Evolutionary conservation across 2,329 filamentous ascomycete species (phyloP).

Genomic region (Mariannaea elegans): DNA sequence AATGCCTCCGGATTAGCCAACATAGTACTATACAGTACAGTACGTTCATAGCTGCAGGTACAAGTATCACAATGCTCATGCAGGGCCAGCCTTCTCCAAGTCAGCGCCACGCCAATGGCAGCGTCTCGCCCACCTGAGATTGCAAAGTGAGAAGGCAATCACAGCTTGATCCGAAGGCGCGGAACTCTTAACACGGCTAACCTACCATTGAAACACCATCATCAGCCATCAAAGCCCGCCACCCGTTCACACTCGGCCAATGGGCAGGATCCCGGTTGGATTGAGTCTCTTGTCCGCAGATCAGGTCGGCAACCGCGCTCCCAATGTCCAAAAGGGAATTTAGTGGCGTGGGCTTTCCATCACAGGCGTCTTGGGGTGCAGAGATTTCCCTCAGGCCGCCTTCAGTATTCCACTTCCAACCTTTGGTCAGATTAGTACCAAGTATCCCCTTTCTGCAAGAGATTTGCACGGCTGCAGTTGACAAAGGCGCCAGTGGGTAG

Average conservation of each 20-base stretch:
- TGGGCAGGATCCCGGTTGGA: not conserved
- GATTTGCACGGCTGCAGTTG: slow-evolving; percentile 11
- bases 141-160: not conserved
- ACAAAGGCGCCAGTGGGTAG: slow-evolving; percentile 1
- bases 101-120: too few species aligned
- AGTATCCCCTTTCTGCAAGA: not conserved
- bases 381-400: not conserved
- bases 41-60: too few species aligned
- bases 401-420: not conserved
- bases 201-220: not conserved
- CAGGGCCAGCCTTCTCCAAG: too few species aligned
- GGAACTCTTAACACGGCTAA: not conserved
- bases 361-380: not conserved
- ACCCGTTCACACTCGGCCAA: not conserved
- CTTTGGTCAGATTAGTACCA: not conserved
- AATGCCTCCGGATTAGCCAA: too few species aligned
- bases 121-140: too few species aligned
- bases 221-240: not conserved
- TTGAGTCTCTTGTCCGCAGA: not conserved
- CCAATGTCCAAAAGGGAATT: not conserved
- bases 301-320: not conserved
- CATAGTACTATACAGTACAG: too few species aligned
- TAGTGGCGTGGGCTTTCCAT: slow-evolving; percentile 1
- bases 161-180: not conserved
- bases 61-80: too few species aligned